Evolutionary conservation across 2,329 filamentous ascomycete genomes (phyloP).

Genomic region (Xylaria arbuscula): DNA sequence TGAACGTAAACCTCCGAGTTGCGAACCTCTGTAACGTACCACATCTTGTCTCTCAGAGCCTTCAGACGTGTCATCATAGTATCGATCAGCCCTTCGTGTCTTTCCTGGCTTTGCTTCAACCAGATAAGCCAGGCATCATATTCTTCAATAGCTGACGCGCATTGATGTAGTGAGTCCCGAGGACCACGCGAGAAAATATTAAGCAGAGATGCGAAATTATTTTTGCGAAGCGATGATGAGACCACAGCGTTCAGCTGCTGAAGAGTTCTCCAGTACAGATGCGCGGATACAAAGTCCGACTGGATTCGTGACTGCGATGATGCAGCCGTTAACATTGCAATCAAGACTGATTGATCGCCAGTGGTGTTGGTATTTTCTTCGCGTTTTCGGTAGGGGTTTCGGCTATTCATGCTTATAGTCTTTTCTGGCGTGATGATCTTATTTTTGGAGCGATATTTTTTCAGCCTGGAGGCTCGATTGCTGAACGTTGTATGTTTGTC

Average conservation of each 20-base stretch:
- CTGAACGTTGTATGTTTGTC: slow-evolving; percentile 73
- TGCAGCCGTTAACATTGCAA: slow-evolving; percentile 80
- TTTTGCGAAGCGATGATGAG: slow-evolving; percentile 69
- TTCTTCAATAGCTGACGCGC: slow-evolving; percentile 78
- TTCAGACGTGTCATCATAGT: slow-evolving; percentile 78
- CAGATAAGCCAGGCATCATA: slow-evolving; percentile 86
- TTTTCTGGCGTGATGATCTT: slow-evolving; percentile 64
- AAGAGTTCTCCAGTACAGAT: slow-evolving; percentile 86
- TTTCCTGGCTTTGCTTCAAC: slow-evolving; percentile 83
- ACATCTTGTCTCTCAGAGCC: slow-evolving; percentile 93
- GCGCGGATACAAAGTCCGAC: slow-evolving; percentile 84
- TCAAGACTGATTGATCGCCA: slow-evolving; percentile 63
- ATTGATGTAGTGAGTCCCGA: slow-evolving; percentile 74
- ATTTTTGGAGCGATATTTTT: slow-evolving; percentile 70
- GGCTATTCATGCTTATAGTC: slow-evolving; percentile 60
- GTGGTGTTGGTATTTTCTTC: slow-evolving; percentile 45
- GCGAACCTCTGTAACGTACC: slow-evolving; percentile 94
- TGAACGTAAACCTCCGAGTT: slow-evolving; percentile 91
- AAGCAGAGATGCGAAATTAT: slow-evolving; percentile 77
- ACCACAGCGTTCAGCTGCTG: slow-evolving; percentile 75
- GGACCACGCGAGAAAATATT: slow-evolving; percentile 80
- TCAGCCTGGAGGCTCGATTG: slow-evolving; percentile 73
- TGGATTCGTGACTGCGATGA: slow-evolving; percentile 80
- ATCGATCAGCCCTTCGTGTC: slow-evolving; percentile 78
- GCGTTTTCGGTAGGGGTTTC: slow-evolving; percentile 66